These are phyloP conservation scores for Tulasnella sp. DNA, from an alignment of 768 basidiomycete species.

Conservation along the genomic window DNA sequence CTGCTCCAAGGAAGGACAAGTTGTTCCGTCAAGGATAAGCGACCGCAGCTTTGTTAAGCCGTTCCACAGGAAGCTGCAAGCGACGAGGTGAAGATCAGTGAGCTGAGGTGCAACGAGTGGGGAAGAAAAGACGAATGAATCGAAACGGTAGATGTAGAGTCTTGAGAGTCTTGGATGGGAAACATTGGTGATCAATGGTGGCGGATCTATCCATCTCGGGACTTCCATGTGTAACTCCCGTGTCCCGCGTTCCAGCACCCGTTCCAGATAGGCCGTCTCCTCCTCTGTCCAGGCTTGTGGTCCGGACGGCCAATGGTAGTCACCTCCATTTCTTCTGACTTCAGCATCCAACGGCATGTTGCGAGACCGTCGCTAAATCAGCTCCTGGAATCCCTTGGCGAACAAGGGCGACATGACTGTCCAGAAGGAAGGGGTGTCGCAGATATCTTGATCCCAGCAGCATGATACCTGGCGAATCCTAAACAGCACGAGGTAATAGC, in stretches of 20 bases:
- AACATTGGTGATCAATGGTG: neutral
- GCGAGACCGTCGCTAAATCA: neutral
- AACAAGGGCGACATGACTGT: neutral
- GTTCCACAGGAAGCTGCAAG: neutral
- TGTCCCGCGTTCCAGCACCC: neutral
- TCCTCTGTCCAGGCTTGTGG: neutral
- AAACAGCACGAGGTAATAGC: neutral
- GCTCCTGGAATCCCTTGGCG: neutral
- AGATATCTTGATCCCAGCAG: neutral
- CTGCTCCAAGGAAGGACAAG: neutral
- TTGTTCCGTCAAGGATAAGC: neutral
- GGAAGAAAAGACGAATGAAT: neutral
- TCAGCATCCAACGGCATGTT: neutral
- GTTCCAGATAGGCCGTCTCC: neutral
- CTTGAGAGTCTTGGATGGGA: neutral
- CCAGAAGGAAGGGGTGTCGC: neutral
- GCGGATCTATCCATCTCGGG: neutral
- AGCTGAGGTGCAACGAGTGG: neutral
- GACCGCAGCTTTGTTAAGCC: neutral
- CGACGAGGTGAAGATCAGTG: neutral
- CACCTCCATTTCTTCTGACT: neutral
- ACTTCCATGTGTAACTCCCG: neutral
- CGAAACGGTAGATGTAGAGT: neutral
- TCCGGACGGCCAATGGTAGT: neutral
- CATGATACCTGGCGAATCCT: neutral